Evolutionary conservation across 139 green algal genomes (phyloP).

Genomic region (Deuterostichococcus epilithicus): DNA sequence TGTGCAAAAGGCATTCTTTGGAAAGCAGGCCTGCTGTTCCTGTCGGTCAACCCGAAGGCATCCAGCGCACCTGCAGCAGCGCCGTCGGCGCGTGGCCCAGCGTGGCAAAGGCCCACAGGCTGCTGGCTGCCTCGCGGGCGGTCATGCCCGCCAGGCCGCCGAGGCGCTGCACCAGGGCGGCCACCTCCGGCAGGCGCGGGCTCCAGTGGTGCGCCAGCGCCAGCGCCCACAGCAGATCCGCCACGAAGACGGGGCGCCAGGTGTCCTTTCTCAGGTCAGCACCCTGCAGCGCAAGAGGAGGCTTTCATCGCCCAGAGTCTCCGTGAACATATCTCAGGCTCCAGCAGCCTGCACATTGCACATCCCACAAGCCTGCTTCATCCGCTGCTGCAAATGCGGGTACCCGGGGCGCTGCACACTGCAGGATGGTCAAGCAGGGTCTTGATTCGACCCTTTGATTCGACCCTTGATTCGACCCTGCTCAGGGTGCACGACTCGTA

Average conservation of each 20-base stretch:
- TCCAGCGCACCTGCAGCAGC: conserved; percentile 7
- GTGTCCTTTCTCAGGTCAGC: not conserved
- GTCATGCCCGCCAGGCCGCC: not conserved
- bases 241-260: not conserved
- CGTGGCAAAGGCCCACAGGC: conserved; percentile 8
- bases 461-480: too few relatives aligned
- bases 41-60: too few relatives aligned
- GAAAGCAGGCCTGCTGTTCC: not conserved
- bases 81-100: conserved; percentile 1
- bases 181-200: not conserved
- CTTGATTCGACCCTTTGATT: too few relatives aligned
- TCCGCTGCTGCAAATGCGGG: too few relatives aligned
- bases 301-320: too few relatives aligned
- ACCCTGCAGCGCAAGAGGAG: not conserved
- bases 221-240: conserved; percentile 4
- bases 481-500: too few relatives aligned
- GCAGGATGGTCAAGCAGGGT: too few relatives aligned
- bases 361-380: too few relatives aligned
- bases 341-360: too few relatives aligned
- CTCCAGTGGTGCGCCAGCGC: conserved; percentile 11
- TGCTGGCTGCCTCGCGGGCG: not conserved
- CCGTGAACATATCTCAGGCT: too few relatives aligned
- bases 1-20: too few relatives aligned
- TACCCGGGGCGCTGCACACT: too few relatives aligned
- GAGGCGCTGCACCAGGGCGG: not conserved